Conservation (phyloP, 805 yeast genomes). For the Lipomyces chichibuensis region DNA sequence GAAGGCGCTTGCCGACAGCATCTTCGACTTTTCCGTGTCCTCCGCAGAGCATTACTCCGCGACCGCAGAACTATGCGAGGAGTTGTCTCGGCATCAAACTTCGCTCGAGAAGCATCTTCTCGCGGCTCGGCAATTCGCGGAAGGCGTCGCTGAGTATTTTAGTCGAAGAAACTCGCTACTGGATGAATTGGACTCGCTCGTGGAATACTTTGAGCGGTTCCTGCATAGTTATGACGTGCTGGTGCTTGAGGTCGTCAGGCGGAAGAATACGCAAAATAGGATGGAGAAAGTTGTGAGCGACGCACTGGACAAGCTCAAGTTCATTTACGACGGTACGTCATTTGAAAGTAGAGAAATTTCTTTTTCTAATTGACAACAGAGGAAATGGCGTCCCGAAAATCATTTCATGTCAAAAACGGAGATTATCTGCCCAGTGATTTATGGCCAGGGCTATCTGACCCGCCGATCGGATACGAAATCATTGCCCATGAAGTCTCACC, state of each 20-base stretch:
- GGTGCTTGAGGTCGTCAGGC: slow-evolving; percentile 56
- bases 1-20: slow-evolving; percentile 4
- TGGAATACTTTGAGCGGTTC: slow-evolving; percentile 57
- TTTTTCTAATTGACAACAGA: slow-evolving; percentile 26
- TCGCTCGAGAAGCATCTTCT: slow-evolving; percentile 20
- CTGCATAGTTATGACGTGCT: slow-evolving; percentile 56
- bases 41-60: slow-evolving; percentile 9
- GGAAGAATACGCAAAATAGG: slow-evolving; percentile 49
- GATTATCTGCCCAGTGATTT: slow-evolving; percentile 60
- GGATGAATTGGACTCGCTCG: slow-evolving; percentile 47
- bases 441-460: slow-evolving; percentile 51
- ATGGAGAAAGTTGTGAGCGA: slow-evolving; percentile 49
- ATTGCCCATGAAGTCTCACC: slow-evolving; percentile 29
- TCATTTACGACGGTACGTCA: slow-evolving; percentile 43
- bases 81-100: slow-evolving; percentile 1
- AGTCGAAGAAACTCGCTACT: slow-evolving; percentile 39
- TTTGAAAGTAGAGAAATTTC: neutral
- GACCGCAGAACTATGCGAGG: neutral
- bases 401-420: slow-evolving; percentile 55
- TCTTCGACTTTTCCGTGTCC: slow-evolving; percentile 22
- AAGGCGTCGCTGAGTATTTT: slow-evolving; percentile 40
- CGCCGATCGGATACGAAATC: slow-evolving; percentile 41
- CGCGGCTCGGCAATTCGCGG: slow-evolving; percentile 37
- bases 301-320: slow-evolving; percentile 49
- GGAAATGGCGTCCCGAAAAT: slow-evolving; percentile 51